Evolutionary conservation across 192 early-diverging fungal species (phyloP).

Genomic region (Phycomyces nitens): DNA sequence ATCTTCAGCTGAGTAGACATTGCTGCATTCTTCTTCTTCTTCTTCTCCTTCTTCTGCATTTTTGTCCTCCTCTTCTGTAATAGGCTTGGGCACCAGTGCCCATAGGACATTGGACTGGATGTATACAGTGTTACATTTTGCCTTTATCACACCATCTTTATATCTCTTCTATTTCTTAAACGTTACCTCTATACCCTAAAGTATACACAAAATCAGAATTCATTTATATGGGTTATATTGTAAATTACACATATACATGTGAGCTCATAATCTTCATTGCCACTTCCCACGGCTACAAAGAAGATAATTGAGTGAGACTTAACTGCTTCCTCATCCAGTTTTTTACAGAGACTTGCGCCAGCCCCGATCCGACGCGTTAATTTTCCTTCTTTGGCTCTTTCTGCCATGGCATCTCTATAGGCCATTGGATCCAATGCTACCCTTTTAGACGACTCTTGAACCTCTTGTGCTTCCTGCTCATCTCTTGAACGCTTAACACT

Average conservation of each 20-base stretch:
- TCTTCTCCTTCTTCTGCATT: slow-evolving; percentile 11
- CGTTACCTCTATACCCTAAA: too few species aligned
- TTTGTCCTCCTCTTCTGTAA: slow-evolving; percentile 11
- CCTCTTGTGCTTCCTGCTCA: slow-evolving; percentile 21
- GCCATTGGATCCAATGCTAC: slow-evolving; percentile 34
- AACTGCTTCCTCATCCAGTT: slow-evolving; percentile 37
- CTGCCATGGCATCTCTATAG: slow-evolving; percentile 32
- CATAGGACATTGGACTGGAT: slow-evolving; percentile 20
- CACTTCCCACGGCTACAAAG: too few species aligned
- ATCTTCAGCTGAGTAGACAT: too few species aligned
- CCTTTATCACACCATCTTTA: neutral
- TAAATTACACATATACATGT: too few species aligned
- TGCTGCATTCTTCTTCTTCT: neutral
- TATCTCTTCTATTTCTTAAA: neutral
- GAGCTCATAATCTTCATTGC: too few species aligned
- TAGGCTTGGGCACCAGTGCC: neutral
- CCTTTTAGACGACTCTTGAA: slow-evolving; percentile 21
- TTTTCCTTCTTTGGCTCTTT: slow-evolving; percentile 32
- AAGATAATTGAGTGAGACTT: neutral
- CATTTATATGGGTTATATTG: too few species aligned
- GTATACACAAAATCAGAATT: too few species aligned
- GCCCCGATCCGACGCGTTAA: slow-evolving; percentile 34
- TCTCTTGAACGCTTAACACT: slow-evolving; percentile 32
- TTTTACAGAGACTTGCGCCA: slow-evolving; percentile 37
- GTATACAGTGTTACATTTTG: neutral